Conservation (phyloP, 2,329 filamentous ascomycete species). For the Trichoderma guizhouense region DNA sequence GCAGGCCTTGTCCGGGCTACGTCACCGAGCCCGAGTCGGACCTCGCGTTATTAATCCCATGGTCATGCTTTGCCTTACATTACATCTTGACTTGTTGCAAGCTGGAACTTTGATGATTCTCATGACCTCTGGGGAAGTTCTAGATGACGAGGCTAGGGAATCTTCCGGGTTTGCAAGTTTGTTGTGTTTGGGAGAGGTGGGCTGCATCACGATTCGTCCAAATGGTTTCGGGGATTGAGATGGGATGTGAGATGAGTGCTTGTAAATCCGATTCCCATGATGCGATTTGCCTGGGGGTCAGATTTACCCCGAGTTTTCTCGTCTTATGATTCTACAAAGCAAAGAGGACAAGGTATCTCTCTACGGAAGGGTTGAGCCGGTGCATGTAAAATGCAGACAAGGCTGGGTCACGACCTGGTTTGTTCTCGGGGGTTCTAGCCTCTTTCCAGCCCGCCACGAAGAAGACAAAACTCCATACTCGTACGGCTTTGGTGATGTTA, state of each 20-base stretch:
- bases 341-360: neutral
- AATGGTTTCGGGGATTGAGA: neutral
- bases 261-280: neutral
- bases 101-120: neutral
- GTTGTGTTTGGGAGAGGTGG: neutral
- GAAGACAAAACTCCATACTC: neutral
- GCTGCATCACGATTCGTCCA: neutral
- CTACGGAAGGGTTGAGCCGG: neutral
- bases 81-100: no score
- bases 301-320: neutral
- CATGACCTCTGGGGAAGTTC: neutral
- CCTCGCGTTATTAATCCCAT: neutral
- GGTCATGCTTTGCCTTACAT: neutral
- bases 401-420: neutral
- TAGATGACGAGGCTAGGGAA: slow-evolving; percentile 13
- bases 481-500: neutral
- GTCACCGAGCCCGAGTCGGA: neutral
- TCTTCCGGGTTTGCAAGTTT: slow-evolving; percentile 5
- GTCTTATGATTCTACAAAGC: neutral
- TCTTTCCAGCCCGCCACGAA: neutral
- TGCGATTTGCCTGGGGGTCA: neutral
- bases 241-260: neutral
- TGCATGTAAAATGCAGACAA: neutral
- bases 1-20: neutral
- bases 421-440: neutral